Evolutionary conservation across 257 asterid species (phyloP), one percentile per base, ranked within the genome.

Genomic region (Parsonsia alboflavescens): DNA sequence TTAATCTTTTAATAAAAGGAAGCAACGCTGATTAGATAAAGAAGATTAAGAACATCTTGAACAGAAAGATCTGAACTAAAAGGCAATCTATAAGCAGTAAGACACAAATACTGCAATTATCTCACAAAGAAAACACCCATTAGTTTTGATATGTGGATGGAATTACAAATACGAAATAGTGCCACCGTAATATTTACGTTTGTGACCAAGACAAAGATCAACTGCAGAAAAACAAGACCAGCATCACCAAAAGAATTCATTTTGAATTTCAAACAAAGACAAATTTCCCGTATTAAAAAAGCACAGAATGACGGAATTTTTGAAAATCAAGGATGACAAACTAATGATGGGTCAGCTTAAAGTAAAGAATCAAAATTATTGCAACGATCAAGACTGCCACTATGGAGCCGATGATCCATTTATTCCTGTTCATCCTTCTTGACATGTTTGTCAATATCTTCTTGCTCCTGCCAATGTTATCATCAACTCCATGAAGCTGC

Each of bases 401-500:
- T 24, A 91, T 73, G 15, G 83, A 70, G 52, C 92, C 87, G 44
- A 91, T 80, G 75, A 91, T 85, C 90, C 91, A 88, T 70, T 89
- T 91, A 78, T 89, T 89, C 77, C 90, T 85, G 93, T 77, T 88
- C 94, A 91, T 91, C 81, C 96, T 88, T 77, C 90, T 88, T 0
- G 96, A 88, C 85, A 91, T 91, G 36, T 79, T 86, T 26, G 85
- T 82, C 78, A 91, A 85, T 76, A 89, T 82, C 79, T 84, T 89
- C 87, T 86, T 91, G 90, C 96, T 91, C 80, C 89, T 77, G 64
- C 93, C 71, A 39, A 91, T 76, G 79, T 85, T 89, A 74, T 89
- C 96, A 74, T 91, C 97, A 82, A 91, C 96, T 44, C 92, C 96
- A 78, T 86, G 93, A 73, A 89, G 93, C 97, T 89, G 90, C 80